Base-by-base conservation (phyloP, 2,329 filamentous ascomycete species). In the Metarhizium robertsii region DNA sequence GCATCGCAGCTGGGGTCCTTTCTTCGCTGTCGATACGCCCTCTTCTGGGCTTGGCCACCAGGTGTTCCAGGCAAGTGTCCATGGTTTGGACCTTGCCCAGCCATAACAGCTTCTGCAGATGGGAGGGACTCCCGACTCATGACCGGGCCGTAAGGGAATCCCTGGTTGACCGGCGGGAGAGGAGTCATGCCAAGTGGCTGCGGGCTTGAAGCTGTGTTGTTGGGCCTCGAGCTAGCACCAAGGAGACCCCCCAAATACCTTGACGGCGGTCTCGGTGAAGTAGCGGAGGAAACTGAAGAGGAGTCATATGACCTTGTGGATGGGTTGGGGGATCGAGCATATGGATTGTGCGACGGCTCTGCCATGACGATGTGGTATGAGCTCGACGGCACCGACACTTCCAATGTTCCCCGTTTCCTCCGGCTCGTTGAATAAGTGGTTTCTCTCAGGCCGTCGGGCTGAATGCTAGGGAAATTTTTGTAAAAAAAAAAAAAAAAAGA, bases 1-100 rank as follows among this genome's bases (percentile, higher is more conserved):
- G 94, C 94, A 75, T 99, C 94, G 70, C 94, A 99, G 66, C 91
- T 97, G 1, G 94, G 94, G 65, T 99, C 94, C 68, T 99, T 99
- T 62, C 94, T 83, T 61, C 94, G 80, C 70, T 99, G 94, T 29
- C 94, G 85, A 74, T 97, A 99, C 2, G 94, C 92, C 67, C 94
- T 80, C 71, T 97, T 97, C 70, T 95, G 90, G 36, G 87, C 82
- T 62, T 88, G 87, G 5, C 58, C 50, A 2, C 65, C 61, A 81
- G 67, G 61, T 69, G 63, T 77, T 78, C 67, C 68, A 18, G 64
- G 60, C 40, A 70, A 50, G n/a, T 72, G 69, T 16, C 68, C 59
- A 50, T 63, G 62, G 25, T 65, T 65, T 10, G 64, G 62, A 16
- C 76, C 77, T 32, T 80, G 81, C 16, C 79, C 83, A 65, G 78